Evolutionary conservation across 129 eudicot species (phyloP).

Genomic region (Saposhnikovia divaricata): DNA sequence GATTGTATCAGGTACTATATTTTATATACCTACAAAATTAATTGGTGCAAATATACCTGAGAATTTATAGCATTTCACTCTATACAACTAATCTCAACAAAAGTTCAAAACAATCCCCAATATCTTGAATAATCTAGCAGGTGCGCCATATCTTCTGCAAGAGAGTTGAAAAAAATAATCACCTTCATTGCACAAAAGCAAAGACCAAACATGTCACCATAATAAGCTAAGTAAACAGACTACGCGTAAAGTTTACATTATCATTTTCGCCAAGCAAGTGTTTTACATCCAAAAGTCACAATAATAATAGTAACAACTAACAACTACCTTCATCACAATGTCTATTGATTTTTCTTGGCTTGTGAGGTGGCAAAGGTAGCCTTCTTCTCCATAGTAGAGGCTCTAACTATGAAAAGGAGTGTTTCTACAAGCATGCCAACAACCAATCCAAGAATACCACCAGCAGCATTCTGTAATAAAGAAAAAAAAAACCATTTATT

Average conservation of each 20-base stretch:
- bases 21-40: neutral
- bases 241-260: neutral
- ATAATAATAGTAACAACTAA: no score
- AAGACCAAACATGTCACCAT: neutral
- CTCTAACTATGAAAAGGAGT: conserved; percentile 69
- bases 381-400: conserved; percentile 35
- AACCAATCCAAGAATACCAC: conserved; percentile 90
- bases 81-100: neutral
- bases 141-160: neutral
- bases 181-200: neutral
- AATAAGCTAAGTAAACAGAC: neutral
- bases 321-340: conserved; percentile 10
- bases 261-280: neutral
- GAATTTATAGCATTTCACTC: neutral
- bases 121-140: neutral
- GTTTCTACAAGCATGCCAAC: conserved; percentile 81
- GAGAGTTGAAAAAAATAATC: neutral
- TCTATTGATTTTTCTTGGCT: conserved; percentile 66
- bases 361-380: conserved; percentile 32
- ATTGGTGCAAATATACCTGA: neutral
- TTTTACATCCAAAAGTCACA: no score
- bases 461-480: conserved; percentile 74
- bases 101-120: neutral
- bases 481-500: neutral
- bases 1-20: neutral